phyloP scores from a whole-genome alignment of 345 rosid species.

The Linum usitatissimum region DNA sequence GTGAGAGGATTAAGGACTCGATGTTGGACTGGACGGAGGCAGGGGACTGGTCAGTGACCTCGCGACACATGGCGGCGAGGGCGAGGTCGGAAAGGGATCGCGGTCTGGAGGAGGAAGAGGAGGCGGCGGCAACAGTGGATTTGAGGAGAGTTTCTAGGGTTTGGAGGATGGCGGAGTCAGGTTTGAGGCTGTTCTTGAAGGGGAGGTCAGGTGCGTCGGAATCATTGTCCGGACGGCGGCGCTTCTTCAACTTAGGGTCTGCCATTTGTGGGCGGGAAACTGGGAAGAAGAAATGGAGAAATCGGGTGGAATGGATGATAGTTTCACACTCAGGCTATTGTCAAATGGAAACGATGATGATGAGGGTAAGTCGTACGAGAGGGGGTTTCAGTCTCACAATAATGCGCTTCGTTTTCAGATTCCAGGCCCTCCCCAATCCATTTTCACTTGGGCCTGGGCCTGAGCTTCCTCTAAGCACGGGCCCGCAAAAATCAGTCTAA shows the following conservation, averaged over 20 bases:
- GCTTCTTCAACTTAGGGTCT: slow-evolving; percentile 34
- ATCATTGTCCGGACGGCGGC: slow-evolving; percentile 43
- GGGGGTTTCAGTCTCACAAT: too few relatives aligned
- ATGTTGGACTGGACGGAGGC: slow-evolving; percentile 69
- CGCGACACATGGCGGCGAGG: slow-evolving; percentile 64
- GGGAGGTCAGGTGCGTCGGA: slow-evolving; percentile 39
- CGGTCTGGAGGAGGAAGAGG: slow-evolving; percentile 42
- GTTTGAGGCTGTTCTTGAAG: slow-evolving; percentile 53
- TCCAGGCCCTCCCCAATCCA: too few relatives aligned
- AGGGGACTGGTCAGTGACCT: slow-evolving; percentile 78
- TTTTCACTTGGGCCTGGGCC: too few relatives aligned
- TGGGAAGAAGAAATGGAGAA: neutral
- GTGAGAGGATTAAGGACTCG: slow-evolving; percentile 55
- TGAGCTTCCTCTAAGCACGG: too few relatives aligned
- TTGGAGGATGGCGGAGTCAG: slow-evolving; percentile 49
- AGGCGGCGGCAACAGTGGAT: slow-evolving; percentile 21
- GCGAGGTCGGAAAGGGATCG: slow-evolving; percentile 70
- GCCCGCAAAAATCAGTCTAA: too few relatives aligned
- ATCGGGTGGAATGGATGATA: neutral
- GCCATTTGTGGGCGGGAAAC: neutral
- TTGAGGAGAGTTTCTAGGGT: slow-evolving; percentile 33
- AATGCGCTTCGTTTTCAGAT: too few relatives aligned
- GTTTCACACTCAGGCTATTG: too few relatives aligned
- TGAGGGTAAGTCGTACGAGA: too few relatives aligned
- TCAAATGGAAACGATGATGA: too few relatives aligned